Evolutionary conservation across 148 eudicot species (phyloP), one percentile per base, ranked within the genome.

Genomic region (Bassia scoparia): DNA sequence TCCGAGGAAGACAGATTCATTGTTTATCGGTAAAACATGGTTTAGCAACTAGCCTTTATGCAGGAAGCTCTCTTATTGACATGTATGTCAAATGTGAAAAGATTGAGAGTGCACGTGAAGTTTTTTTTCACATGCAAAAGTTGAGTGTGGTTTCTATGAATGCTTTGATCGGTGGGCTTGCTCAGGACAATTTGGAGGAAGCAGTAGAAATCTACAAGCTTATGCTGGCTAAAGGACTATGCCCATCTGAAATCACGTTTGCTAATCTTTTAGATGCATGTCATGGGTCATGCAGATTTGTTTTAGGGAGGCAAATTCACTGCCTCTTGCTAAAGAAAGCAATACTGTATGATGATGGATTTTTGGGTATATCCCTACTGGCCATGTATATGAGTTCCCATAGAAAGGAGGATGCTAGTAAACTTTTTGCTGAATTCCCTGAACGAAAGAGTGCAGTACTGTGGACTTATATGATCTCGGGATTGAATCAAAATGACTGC

Each of bases 381-480:
- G 80, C 89, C 30, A 86, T 91, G 98, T 94, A 91, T 74, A 77
- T 87, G 83, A 77, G 79, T 64, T 79, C 78, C 58, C 81, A 56
- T 49, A 77, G 61, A 53, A 77, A 69, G 49, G 77, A 64, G 59
- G 96, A 91, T 76, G 95, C 90, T 7, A 68, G 38, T 53, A 44
- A 72, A 81, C 84, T 90, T 17, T 91, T 94, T 81, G 78, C 69
- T 9, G 96, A 94, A 78, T 79, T 89, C 37, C 88, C 87, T n/a
- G 60, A 76, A 70, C 87, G 80, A 50, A 91, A 84, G 76, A 89
- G 95, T 77, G 81, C 87, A 54, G 76, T 89, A 41, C 37, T 91
- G 33, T 91, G 98, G 97, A 94, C 98, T 26, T 90, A 88, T 77
- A 84, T 87, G 80, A 89, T 94, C 77, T 94, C 98, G 23, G 96